Evolutionary conservation across 352 stramenopile genomes (phyloP).

Genomic region (Phytophthora lateralis): DNA sequence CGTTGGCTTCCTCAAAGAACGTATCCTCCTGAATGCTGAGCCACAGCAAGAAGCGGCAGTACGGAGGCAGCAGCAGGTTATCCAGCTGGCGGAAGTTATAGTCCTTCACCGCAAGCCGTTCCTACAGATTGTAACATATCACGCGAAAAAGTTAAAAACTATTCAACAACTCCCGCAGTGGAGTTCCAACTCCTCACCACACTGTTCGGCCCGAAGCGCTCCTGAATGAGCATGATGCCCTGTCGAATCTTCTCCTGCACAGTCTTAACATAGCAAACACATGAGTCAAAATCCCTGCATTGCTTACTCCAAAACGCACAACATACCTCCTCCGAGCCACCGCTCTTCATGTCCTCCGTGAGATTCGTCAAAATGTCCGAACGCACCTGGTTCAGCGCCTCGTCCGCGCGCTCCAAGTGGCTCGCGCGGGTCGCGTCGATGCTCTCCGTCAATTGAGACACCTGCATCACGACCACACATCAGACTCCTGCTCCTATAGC

Average conservation of each 20-base stretch:
- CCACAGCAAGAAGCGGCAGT: slow-evolving; percentile 90
- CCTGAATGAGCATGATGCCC: slow-evolving; percentile 78
- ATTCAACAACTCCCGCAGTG: not conserved
- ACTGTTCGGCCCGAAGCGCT: slow-evolving; percentile 86
- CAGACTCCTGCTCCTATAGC: not conserved
- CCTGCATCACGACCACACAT: slow-evolving; percentile 34
- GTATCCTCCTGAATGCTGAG: slow-evolving; percentile 86
- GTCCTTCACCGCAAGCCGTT: slow-evolving; percentile 86
- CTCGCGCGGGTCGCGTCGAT: slow-evolving; percentile 80
- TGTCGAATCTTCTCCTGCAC: slow-evolving; percentile 78
- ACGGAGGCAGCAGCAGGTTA: slow-evolving; percentile 85
- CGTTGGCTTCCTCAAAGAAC: slow-evolving; percentile 81
- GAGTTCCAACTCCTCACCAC: slow-evolving; percentile 36
- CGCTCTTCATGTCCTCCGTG: slow-evolving; percentile 71
- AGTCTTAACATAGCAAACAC: slow-evolving; percentile 28
- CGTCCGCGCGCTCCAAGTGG: slow-evolving; percentile 80
- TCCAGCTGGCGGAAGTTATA: slow-evolving; percentile 91
- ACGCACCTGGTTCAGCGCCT: slow-evolving; percentile 76
- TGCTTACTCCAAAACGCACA: not conserved
- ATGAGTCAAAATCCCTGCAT: not conserved
- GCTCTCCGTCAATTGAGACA: slow-evolving; percentile 86
- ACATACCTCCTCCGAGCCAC: slow-evolving; percentile 52
- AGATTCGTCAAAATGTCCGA: slow-evolving; percentile 78
- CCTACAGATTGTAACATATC: slow-evolving; percentile 36
- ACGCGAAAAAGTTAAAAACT: slow-evolving; percentile 4